Evolutionary conservation across 768 basidiomycete genomes (phyloP).

Genomic region (Kwoniella dejecticola): DNA sequence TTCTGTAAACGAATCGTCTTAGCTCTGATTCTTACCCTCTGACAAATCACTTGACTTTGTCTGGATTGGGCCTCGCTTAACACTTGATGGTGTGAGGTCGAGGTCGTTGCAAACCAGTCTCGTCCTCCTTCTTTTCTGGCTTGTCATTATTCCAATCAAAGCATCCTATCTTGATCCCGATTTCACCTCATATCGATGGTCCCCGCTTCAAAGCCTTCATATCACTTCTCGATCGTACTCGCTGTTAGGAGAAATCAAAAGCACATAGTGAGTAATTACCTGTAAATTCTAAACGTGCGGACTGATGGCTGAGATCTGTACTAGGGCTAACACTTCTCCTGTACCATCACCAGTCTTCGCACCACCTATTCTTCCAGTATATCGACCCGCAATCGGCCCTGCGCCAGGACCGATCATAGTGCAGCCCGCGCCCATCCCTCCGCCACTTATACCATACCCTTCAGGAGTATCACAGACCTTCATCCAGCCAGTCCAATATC

Average conservation of each 20-base stretch:
- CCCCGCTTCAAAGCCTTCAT: too few relatives aligned
- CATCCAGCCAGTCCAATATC: background rate
- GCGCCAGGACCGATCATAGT: conserved; percentile 5
- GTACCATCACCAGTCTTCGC: background rate
- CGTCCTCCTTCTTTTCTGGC: too few relatives aligned
- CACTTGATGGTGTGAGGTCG: too few relatives aligned
- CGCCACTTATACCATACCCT: conserved; percentile 19
- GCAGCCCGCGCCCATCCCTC: conserved; percentile 2
- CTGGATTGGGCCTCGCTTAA: too few relatives aligned
- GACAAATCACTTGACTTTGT: background rate
- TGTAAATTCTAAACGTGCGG: background rate
- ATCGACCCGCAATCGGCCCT: background rate
- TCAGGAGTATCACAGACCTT: background rate
- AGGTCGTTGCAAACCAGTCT: too few relatives aligned
- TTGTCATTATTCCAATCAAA: too few relatives aligned
- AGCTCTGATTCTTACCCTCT: background rate
- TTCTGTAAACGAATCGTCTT: background rate
- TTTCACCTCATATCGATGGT: too few relatives aligned
- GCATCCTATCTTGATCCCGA: too few relatives aligned
- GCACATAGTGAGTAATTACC: too few relatives aligned
- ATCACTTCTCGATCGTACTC: too few relatives aligned
- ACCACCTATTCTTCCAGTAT: conserved; percentile 3
- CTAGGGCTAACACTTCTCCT: background rate
- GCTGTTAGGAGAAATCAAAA: too few relatives aligned
- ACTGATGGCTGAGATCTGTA: background rate